Conservation (phyloP, 1,139 yeast genomes). For the Protomyces pachydermus region DNA sequence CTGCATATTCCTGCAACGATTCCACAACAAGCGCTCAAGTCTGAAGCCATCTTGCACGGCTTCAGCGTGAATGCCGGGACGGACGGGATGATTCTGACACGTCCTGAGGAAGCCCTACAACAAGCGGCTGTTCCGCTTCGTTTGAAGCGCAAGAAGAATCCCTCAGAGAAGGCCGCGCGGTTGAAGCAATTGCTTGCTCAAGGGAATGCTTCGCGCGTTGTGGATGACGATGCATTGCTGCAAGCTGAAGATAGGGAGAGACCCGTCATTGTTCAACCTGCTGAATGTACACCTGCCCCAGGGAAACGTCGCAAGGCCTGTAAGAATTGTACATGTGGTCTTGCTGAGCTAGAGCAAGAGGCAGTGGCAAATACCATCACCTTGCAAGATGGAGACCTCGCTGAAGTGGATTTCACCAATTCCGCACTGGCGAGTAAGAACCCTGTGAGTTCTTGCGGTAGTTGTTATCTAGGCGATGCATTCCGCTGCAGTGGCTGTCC, state of each 20-base stretch:
- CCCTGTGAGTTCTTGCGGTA: conserved; percentile 85
- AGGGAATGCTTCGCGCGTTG: conserved; percentile 36
- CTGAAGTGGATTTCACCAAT: conserved; percentile 83
- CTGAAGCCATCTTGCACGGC: conserved; percentile 21
- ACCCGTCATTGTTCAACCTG: conserved; percentile 42
- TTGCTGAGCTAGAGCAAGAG: conserved; percentile 57
- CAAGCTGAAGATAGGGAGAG: conserved; percentile 38
- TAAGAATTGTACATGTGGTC: conserved; percentile 96
- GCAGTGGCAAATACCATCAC: conserved; percentile 45
- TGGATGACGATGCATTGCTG: conserved; percentile 49
- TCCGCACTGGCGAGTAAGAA: conserved; percentile 65
- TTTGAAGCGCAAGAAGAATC: conserved; percentile 5
- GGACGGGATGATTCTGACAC: conserved; percentile 21
- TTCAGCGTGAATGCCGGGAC: conserved; percentile 9
- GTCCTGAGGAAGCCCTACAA: conserved; percentile 6
- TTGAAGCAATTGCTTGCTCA: conserved; percentile 37
- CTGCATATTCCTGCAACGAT: conserved; percentile 47
- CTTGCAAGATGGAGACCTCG: conserved; percentile 55
- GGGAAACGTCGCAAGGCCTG: conserved; percentile 66
- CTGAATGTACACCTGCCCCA: conserved; percentile 44
- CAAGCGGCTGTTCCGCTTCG: conserved; percentile 20
- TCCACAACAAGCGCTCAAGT: conserved; percentile 17
- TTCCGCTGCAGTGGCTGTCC: conserved; percentile 99
- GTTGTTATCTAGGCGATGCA: conserved; percentile 95
- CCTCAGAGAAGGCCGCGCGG: conserved; percentile 28